Base-by-base conservation (phyloP, 2,329 filamentous ascomycete genomes). In the Hypoxylon rubiginosum region DNA sequence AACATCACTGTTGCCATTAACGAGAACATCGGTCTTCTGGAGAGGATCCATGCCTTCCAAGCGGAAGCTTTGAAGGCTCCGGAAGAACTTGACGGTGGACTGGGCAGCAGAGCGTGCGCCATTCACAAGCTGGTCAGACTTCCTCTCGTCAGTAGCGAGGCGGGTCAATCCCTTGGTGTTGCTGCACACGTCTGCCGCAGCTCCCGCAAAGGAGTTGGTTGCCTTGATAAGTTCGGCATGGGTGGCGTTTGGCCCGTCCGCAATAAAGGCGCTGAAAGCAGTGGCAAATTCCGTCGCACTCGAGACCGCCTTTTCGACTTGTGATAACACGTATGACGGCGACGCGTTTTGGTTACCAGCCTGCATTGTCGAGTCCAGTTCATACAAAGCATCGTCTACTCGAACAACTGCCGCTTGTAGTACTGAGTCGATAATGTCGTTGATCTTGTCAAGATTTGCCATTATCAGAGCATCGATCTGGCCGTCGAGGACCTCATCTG, bases 311-410 rank as follows among this genome's bases (percentile, higher is more conserved):
- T 98, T 99, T 78, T 99, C 96, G 63, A 98, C 94, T 79, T 98
- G 95, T 1, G 95, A 98, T 54, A 99, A 85, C 11, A 99, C 94
- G 77, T 97, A 98, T 1, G 95, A 89, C 13, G 96, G 94, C 43
- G 94, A 97, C 0, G 96, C 96, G 75, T 97, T 99, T 82, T 98
- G 96, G 82, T 99, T 99, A 79, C 96, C 96, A 43, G 95, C 96
- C 79, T 98, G 95, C 94, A 98, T 98, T 19, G 92, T 92, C 19
- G 96, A 98, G 80, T 99, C 96, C 46, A 99, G 85, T 79, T 99
- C 96, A 81, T 99, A 99, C 36, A 99, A 84, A 46, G 96, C 94
- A 80, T 99, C 96, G 74, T 99, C 96, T 13, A 99, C 94, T 48
- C 96, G 91, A 74, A 96, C 90, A 21, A 98, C 93, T 71, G 94